phyloP scores from a whole-genome alignment of 2,329 filamentous ascomycete genomes.

The Rhynchosporium secalis region DNA sequence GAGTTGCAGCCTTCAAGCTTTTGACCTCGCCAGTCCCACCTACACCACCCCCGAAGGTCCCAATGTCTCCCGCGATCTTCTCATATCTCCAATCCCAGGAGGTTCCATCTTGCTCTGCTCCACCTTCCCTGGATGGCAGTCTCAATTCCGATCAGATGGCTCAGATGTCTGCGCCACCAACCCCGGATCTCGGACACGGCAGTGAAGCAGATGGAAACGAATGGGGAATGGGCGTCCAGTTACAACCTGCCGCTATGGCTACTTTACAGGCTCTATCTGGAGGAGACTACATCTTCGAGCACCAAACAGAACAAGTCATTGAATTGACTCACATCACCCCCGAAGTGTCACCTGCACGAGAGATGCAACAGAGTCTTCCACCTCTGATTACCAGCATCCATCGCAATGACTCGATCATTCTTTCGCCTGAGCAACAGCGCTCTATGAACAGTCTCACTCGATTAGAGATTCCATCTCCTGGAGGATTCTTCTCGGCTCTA shows the following conservation, averaged over 20 bases:
- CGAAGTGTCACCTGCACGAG: slow-evolving; percentile 43
- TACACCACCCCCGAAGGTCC: slow-evolving; percentile 66
- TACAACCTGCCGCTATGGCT: slow-evolving; percentile 78
- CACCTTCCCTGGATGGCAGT: slow-evolving; percentile 83
- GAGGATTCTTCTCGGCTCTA: slow-evolving; percentile 86
- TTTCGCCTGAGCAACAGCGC: slow-evolving; percentile 53
- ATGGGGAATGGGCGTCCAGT: slow-evolving; percentile 68
- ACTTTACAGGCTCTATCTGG: slow-evolving; percentile 74
- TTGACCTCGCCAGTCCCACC: slow-evolving; percentile 59
- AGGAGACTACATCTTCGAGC: slow-evolving; percentile 59
- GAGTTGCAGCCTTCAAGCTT: slow-evolving; percentile 48
- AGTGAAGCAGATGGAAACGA: slow-evolving; percentile 57
- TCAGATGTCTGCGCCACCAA: slow-evolving; percentile 78
- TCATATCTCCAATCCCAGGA: slow-evolving; percentile 69
- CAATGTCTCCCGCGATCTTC: slow-evolving; percentile 74
- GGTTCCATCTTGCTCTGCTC: slow-evolving; percentile 73
- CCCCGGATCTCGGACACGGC: slow-evolving; percentile 66
- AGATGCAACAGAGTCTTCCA: slow-evolving; percentile 55
- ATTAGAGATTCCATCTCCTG: slow-evolving; percentile 86
- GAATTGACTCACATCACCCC: slow-evolving; percentile 43
- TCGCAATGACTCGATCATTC: slow-evolving; percentile 42
- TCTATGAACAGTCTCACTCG: slow-evolving; percentile 73
- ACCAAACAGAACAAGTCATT: slow-evolving; percentile 56
- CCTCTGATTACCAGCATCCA: slow-evolving; percentile 49
- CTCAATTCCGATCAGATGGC: slow-evolving; percentile 86